phyloP scores from a whole-genome alignment of 345 rosid genomes.

The Eucalyptus lansdowneana region DNA sequence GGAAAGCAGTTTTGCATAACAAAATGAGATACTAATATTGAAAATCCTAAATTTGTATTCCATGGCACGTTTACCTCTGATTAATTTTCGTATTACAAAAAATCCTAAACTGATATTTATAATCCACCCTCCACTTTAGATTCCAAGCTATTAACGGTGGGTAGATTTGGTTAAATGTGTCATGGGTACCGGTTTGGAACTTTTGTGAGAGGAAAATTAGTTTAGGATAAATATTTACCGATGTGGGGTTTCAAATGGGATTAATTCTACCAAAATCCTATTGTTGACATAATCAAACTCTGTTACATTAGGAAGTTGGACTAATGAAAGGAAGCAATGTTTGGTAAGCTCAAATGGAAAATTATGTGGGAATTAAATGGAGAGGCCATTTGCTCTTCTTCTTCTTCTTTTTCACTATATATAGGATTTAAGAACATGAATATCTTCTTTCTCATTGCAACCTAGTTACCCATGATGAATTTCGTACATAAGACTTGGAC shows the following conservation, averaged over 20 bases:
- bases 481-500: background rate
- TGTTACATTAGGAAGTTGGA: background rate
- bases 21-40: background rate
- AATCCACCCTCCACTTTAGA: background rate
- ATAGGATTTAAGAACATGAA: background rate
- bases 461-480: background rate
- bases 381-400: background rate
- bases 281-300: background rate
- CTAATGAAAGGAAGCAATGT: background rate
- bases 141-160: background rate
- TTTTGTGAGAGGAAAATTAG: background rate
- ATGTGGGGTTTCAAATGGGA: background rate
- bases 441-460: background rate
- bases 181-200: background rate
- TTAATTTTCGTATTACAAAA: background rate
- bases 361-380: background rate
- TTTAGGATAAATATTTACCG: background rate
- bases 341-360: background rate
- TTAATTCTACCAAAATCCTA: background rate
- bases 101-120: background rate
- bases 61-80: background rate
- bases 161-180: background rate
- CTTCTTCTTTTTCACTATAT: background rate
- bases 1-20: background rate
- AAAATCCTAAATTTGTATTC: background rate